Evolutionary conservation across 176 grass and related monocot genomes (phyloP).

Genomic region (Musa troglodytarum): DNA sequence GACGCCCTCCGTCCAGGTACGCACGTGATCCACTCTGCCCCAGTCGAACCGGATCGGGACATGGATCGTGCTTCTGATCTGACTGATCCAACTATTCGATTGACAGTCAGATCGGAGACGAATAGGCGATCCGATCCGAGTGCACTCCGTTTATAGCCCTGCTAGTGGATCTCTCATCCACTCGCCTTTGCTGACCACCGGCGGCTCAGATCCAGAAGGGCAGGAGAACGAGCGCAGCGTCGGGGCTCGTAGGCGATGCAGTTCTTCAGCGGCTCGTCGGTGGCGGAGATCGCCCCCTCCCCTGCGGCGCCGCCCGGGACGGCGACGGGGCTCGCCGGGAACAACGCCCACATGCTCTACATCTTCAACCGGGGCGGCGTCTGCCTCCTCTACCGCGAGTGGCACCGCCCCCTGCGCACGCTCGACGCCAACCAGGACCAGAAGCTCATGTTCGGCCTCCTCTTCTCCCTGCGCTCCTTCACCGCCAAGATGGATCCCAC

Average conservation of each 20-base stretch:
- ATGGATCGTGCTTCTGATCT: too few species aligned
- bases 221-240: background rate
- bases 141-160: too few species aligned
- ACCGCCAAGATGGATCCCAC: slow-evolving; percentile 85
- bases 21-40: too few species aligned
- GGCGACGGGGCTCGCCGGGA: slow-evolving; percentile 34
- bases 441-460: slow-evolving; percentile 96
- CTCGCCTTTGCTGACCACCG: too few species aligned
- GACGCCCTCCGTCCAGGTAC: too few species aligned
- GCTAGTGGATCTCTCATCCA: background rate
- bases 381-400: slow-evolving; percentile 91
- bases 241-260: slow-evolving; percentile 35
- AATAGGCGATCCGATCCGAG: background rate
- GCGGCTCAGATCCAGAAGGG: too few species aligned
- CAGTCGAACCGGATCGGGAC: too few species aligned
- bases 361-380: slow-evolving; percentile 88
- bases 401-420: slow-evolving; percentile 72
- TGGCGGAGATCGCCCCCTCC: slow-evolving; percentile 40
- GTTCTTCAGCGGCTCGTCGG: slow-evolving; percentile 71
- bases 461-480: slow-evolving; percentile 91
- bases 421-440: slow-evolving; percentile 71
- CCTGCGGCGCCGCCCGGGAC: slow-evolving; percentile 67
- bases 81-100: too few species aligned
- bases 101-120: background rate
- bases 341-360: slow-evolving; percentile 77